A percentile compares a stretch with the other conserved stretches of the same genome.
These are phyloP conservation scores for Pestalotiopsis sp. DNA, from an alignment of 2,329 filamentous ascomycete species.

Conservation along the genomic window DNA sequence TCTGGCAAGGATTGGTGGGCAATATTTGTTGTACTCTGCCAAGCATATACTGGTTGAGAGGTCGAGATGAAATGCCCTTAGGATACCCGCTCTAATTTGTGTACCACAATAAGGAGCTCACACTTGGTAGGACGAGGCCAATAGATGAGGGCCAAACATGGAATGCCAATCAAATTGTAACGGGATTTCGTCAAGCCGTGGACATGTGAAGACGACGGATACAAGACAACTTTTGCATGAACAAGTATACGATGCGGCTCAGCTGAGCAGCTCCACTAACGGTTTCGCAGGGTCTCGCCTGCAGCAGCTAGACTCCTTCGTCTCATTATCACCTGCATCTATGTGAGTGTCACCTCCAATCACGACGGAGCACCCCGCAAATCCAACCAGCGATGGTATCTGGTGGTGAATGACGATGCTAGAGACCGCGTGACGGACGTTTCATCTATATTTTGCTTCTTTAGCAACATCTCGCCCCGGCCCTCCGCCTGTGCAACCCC, in stretches of 20 bases:
- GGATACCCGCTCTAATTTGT: slow-evolving; percentile 6
- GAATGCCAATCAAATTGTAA: background rate
- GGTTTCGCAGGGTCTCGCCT: background rate
- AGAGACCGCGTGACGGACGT: background rate
- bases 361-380: slow-evolving; percentile 5
- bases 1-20: slow-evolving; percentile 2
- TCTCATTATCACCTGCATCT: background rate
- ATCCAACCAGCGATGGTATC: background rate
- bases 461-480: background rate
- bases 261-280: background rate
- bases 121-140: background rate
- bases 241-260: background rate
- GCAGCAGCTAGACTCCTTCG: background rate
- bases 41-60: slow-evolving; percentile 11
- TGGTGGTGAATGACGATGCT: background rate
- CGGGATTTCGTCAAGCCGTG: too few relatives aligned
- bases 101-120: background rate
- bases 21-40: slow-evolving; percentile 1
- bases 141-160: background rate
- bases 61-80: background rate
- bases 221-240: too few relatives aligned
- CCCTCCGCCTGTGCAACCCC: background rate
- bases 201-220: background rate
- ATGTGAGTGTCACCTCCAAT: slow-evolving; percentile 3
- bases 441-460: background rate